Percentiles rank a stretch among this genome's conserved stretches.
Conservation (phyloP, 2,329 filamentous ascomycete genomes). For the Coniochaeta prunicola region DNA sequence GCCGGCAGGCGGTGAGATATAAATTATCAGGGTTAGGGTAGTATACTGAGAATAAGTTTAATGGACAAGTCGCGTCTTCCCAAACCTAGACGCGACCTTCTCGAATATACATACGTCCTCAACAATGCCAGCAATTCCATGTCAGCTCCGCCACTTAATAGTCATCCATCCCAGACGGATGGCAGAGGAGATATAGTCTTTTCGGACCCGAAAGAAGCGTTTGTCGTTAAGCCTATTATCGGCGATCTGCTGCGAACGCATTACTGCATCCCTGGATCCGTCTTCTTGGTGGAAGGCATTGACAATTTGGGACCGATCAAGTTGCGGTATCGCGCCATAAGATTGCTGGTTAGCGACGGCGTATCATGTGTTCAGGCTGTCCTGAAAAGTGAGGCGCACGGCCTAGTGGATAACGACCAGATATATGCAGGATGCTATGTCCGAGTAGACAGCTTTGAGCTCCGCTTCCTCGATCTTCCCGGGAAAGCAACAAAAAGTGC, state of each 20-base stretch:
- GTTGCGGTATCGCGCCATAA: slow-evolving; percentile 33
- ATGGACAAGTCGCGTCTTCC: not conserved
- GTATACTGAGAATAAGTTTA: not conserved
- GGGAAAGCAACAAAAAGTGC: not conserved
- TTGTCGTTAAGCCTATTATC: slow-evolving; percentile 33
- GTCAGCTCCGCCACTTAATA: not conserved
- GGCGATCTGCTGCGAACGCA: slow-evolving; percentile 39
- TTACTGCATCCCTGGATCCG: slow-evolving; percentile 36
- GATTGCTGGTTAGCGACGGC: slow-evolving; percentile 45
- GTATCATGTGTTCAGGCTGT: slow-evolving; percentile 48
- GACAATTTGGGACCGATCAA: slow-evolving; percentile 8
- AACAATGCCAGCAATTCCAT: not conserved
- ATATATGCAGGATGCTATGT: slow-evolving; percentile 42
- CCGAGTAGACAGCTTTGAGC: slow-evolving; percentile 32
- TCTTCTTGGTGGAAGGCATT: slow-evolving; percentile 36
- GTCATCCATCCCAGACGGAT: not conserved
- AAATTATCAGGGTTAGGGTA: not conserved
- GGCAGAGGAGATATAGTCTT: slow-evolving; percentile 11
- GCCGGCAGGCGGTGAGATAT: not conserved
- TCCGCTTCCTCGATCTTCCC: slow-evolving; percentile 18
- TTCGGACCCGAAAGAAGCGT: slow-evolving; percentile 14
- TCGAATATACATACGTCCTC: not conserved
- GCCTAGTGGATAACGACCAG: slow-evolving; percentile 37
- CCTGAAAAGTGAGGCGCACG: slow-evolving; percentile 36
- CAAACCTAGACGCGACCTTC: not conserved